Evolutionary conservation across 495 filamentous ascomycete genomes (phyloP), one percentile per base, ranked within the genome.

Genomic region (Amphirosellinia nigrospora): DNA sequence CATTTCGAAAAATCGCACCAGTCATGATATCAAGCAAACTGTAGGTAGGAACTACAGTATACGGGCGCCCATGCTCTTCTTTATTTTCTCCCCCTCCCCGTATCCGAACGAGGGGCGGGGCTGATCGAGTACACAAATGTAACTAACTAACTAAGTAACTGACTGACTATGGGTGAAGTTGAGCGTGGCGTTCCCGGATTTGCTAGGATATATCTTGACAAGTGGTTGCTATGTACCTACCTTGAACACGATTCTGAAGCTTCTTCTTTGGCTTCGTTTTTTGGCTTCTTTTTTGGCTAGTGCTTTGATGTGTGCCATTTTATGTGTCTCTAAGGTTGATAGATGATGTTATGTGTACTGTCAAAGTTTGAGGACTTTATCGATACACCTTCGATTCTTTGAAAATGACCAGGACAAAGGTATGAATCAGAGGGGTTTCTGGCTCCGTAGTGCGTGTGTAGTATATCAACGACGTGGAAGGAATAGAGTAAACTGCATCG

Each of bases 181-280:
- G 39, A 62, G 59, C 59, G 59, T 26, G 59, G 59, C 59, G 59
- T 62, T 62, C 38, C 13, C 26, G 39, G 39, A 11, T 62, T 62
- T 62, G 59, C 39, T 45, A 62, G 59, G 59, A 62, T 62, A 62
- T 62, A 62, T 19, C 8, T 34, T 10, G 36, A 16, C 39, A 62
- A 26, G 7, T 41, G 36, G 36, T 61, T 62, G 28, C 21, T 26
- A 62, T 62, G 19, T 38, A 43, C 28, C 46, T 53, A 30, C 50
- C 46, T 23, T 26, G 21, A 28, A 43, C 21, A 62, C 13, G 6
- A 21, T 15, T 28, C 34, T n/a, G 3, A 41, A 60, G 58, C 50
- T 53, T 28, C 26, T 53, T 30, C 48, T 30, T 53, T 15, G 10
- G 48, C 48, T 52, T 15, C 11, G 41, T 9, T 21, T 21, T 9